Conservation (phyloP, 2,329 filamentous ascomycete genomes). For the Epichloe hybrida region DNA sequence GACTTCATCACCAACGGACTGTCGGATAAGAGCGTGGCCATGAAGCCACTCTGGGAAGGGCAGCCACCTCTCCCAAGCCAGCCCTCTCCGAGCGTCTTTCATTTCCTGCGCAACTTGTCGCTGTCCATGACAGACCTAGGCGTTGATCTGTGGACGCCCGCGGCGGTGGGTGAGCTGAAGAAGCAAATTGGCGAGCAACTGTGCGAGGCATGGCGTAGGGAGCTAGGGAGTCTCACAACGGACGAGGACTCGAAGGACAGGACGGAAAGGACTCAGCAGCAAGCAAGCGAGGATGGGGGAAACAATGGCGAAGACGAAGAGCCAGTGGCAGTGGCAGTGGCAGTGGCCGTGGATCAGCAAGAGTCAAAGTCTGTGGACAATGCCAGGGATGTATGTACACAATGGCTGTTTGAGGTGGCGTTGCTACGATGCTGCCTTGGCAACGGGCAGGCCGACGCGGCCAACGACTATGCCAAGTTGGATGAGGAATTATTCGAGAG, state of each 20-base stretch:
- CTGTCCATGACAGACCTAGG: conserved; percentile 56
- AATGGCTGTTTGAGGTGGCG: conserved; percentile 48
- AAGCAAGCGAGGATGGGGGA: neutral
- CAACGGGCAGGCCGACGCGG: conserved; percentile 9
- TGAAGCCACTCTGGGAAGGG: conserved; percentile 68
- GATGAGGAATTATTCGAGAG: conserved; percentile 30
- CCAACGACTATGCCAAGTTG: conserved; percentile 28
- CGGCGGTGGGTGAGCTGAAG: conserved; percentile 52
- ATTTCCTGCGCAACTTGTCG: conserved; percentile 53
- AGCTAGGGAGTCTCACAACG: conserved; percentile 20
- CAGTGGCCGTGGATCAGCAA: no score
- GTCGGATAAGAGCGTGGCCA: conserved; percentile 36
- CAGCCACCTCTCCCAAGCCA: conserved; percentile 61
- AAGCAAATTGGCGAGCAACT: conserved; percentile 37
- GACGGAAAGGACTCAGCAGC: no score
- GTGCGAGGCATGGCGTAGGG: conserved; percentile 30
- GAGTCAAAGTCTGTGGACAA: conserved; percentile 11
- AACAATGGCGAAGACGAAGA: neutral
- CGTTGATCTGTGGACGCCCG: conserved; percentile 67
- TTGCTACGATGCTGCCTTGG: conserved; percentile 35
- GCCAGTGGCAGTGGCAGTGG: no score
- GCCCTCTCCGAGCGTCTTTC: conserved; percentile 62
- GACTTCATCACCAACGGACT: conserved; percentile 30
- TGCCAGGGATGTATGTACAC: conserved; percentile 35
- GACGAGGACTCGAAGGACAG: neutral